Evolutionary conservation across 2,329 filamentous ascomycete genomes (phyloP).

Genomic region (Fusarium buxicola): DNA sequence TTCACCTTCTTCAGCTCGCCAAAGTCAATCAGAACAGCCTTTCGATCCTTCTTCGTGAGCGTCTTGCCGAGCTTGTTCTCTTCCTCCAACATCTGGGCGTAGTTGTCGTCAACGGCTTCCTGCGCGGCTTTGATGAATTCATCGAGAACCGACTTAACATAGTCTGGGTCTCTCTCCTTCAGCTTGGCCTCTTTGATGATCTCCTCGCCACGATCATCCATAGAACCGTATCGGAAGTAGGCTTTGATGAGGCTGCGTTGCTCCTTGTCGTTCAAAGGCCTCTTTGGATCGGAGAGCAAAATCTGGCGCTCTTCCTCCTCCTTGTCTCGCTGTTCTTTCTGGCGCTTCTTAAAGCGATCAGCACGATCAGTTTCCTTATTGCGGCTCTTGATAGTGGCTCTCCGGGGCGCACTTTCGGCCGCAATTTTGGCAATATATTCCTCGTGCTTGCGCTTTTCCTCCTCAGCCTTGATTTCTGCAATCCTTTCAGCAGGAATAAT

Average conservation of each 20-base stretch:
- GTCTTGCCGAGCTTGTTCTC: slow-evolving; percentile 85
- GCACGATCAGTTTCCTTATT: slow-evolving; percentile 71
- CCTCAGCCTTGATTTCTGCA: slow-evolving; percentile 88
- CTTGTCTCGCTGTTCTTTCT: slow-evolving; percentile 73
- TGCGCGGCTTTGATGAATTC: slow-evolving; percentile 74
- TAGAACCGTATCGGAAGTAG: slow-evolving; percentile 89
- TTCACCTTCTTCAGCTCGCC: slow-evolving; percentile 94
- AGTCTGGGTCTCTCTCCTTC: slow-evolving; percentile 81
- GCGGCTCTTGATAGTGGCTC: slow-evolving; percentile 70
- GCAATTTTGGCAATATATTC: slow-evolving; percentile 84
- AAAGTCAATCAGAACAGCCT: slow-evolving; percentile 95
- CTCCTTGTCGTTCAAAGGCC: slow-evolving; percentile 93
- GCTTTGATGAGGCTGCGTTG: slow-evolving; percentile 91
- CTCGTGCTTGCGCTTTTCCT: slow-evolving; percentile 85
- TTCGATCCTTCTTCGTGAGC: slow-evolving; percentile 96
- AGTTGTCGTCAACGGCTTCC: slow-evolving; percentile 73
- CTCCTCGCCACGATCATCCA: slow-evolving; percentile 89
- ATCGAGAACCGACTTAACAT: slow-evolving; percentile 79
- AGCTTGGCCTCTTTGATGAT: slow-evolving; percentile 89
- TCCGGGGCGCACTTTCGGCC: slow-evolving; percentile 87
- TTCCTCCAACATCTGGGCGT: slow-evolving; percentile 78
- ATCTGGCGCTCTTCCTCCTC: slow-evolving; percentile 77
- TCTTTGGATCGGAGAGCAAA: slow-evolving; percentile 82
- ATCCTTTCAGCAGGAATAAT: slow-evolving; percentile 96
- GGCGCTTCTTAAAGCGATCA: slow-evolving; percentile 74